Base-by-base conservation (phyloP, 176 grass and related monocot species). In the Phyllostachys edulis region DNA sequence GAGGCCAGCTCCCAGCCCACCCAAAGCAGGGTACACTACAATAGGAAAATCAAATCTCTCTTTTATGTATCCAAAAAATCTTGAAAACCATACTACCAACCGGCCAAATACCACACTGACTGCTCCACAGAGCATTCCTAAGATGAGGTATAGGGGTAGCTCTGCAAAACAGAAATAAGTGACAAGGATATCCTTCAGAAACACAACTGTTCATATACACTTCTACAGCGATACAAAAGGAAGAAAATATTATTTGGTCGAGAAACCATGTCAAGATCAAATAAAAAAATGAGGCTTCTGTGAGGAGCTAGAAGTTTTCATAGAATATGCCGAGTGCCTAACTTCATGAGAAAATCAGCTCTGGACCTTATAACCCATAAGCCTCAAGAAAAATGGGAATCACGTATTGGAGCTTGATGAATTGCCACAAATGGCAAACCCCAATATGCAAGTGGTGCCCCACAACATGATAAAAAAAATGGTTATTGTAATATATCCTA, bases 91-190 rank as follows among this genome's bases (percentile, higher is more conserved):
- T 69, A 90, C 67, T 46, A 95, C 93, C 73, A 98, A 80, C 60
- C 80, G 39, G 39, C 84, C 87, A 90, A 98, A 98, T 67, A 63
- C 91, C 55, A 98, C 93, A 89, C 96, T 94, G 41, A 98, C 93
- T 8, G 83, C 91, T 54, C 96, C 96, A 78, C 91, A 98, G 46
- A 98, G 85, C 91, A 98, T 98, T 76, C 93, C 91, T 65, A 98
- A 80, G 80, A 96, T 98, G 67, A 98, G 93, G 47, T 95, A 95
- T n/a, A 95, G 78, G 37, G 91, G 96, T 75, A 98, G 67, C 88
- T 97, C 95, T 97, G 86, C 86, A 90, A 82, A 71, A 64, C 4
- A 76, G 66, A 63, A 62, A 61, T 67, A 46, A 70, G 52, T 70
- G 24, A 67, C 49, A 26, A 82, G 3, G 10, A 32, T 38, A 89